Conservation (phyloP, 352 stramenopile genomes). For the Phytophthora pinifolia region DNA sequence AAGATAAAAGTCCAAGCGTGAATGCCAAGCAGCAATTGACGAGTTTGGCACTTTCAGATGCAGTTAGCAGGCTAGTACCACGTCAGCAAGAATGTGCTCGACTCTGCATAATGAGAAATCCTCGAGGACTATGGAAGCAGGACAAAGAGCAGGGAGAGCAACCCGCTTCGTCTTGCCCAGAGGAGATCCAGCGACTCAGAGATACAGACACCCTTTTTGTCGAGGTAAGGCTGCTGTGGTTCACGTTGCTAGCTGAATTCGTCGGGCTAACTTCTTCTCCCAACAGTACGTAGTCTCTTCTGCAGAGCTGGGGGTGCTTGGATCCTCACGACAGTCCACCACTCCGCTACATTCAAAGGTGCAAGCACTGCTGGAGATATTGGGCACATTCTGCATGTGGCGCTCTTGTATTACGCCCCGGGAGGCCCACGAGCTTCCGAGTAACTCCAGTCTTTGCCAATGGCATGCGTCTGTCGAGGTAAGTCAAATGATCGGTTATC, state of each 20-base stretch:
- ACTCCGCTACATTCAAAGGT: neutral
- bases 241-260: neutral
- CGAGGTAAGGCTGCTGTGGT: conserved; percentile 12
- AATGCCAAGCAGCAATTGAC: conserved; percentile 9
- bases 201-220: conserved; percentile 28
- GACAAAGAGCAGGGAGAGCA: conserved; percentile 4
- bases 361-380: conserved; percentile 13
- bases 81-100: neutral
- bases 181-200: conserved; percentile 10
- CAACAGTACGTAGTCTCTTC: conserved; percentile 11
- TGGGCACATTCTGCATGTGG: conserved; percentile 32
- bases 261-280: conserved; percentile 1
- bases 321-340: neutral
- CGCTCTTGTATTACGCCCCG: conserved; percentile 32
- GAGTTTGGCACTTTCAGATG: conserved; percentile 39
- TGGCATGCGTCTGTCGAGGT: conserved; percentile 40
- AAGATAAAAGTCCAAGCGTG: neutral
- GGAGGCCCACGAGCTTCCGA: neutral
- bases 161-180: neutral
- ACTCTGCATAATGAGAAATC: conserved; percentile 37
- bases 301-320: neutral
- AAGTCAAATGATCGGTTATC: neutral
- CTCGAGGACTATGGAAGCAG: conserved; percentile 21
- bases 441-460: conserved; percentile 17
- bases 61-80: conserved; percentile 29